phyloP scores from a whole-genome alignment of 257 asterid genomes.

The Craterostigma plantagineum region DNA sequence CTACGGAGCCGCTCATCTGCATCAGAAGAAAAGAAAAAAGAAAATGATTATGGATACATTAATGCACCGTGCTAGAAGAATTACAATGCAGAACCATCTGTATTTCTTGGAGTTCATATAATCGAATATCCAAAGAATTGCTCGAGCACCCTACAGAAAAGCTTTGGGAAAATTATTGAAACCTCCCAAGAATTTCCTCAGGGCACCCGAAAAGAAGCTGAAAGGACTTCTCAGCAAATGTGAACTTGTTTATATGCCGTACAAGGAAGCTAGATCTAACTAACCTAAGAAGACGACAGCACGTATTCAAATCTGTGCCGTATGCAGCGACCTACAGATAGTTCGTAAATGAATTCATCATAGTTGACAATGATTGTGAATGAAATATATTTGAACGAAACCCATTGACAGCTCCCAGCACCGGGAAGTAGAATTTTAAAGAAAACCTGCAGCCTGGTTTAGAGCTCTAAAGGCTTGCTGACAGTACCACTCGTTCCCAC shows the following conservation, averaged over 20 bases:
- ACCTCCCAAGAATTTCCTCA: neutral
- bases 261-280: constrained; percentile 10
- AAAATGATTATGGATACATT: neutral
- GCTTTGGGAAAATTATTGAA: too few relatives aligned
- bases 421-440: neutral
- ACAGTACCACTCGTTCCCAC: constrained; percentile 95
- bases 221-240: constrained; percentile 5
- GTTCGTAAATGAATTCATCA: constrained; percentile 11
- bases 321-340: constrained; percentile 97
- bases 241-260: neutral
- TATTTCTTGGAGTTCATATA: too few relatives aligned
- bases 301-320: constrained; percentile 84
- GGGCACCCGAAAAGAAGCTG: neutral
- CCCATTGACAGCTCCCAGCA: neutral
- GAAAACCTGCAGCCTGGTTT: constrained; percentile 91
- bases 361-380: too few relatives aligned
- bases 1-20: constrained; percentile 82
- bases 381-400: neutral
- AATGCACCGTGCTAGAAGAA: neutral
- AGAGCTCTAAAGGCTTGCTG: constrained; percentile 95
- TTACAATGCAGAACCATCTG: too few relatives aligned
- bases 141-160: too few relatives aligned
- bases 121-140: too few relatives aligned
- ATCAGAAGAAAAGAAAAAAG: constrained; percentile 7
- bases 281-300: constrained; percentile 88